Evolutionary conservation across 2,329 filamentous ascomycete species (phyloP).

Genomic region (Colletotrichum ledebouriae): DNA sequence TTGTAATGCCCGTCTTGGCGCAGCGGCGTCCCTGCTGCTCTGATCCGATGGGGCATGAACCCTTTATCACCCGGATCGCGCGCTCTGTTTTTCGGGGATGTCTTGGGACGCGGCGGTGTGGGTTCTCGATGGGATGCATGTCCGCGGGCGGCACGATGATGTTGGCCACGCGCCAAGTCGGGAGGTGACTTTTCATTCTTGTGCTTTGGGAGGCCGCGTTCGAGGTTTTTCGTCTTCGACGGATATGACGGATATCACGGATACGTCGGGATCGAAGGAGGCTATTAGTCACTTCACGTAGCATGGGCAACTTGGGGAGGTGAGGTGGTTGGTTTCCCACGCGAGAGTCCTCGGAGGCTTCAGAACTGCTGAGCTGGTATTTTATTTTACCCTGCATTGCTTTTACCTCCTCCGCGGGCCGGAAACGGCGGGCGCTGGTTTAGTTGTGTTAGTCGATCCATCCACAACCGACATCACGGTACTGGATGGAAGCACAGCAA

Average conservation of each 20-base stretch:
- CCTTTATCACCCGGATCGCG: too few relatives aligned
- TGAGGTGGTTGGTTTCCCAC: too few relatives aligned
- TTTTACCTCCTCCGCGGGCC: background rate
- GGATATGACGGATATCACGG: background rate
- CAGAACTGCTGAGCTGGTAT: too few relatives aligned
- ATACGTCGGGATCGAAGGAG: slow-evolving; percentile 4
- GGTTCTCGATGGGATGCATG: slow-evolving; percentile 8
- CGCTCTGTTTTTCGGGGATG: background rate
- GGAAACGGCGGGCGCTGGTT: slow-evolving; percentile 17
- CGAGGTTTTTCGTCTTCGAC: background rate
- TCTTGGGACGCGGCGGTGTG: slow-evolving; percentile 30
- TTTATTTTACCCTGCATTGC: background rate
- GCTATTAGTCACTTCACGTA: background rate
- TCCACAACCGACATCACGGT: too few relatives aligned
- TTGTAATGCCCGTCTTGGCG: slow-evolving; percentile 27
- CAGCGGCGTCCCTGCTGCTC: background rate
- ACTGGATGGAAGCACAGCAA: too few relatives aligned
- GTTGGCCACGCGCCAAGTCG: slow-evolving; percentile 18
- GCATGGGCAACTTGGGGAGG: background rate
- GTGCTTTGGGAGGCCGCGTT: background rate
- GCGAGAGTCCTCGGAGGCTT: too few relatives aligned
- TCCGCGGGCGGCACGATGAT: slow-evolving; percentile 24
- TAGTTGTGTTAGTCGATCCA: background rate
- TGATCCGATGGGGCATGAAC: background rate
- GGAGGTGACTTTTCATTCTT: background rate